Evolutionary conservation across 2,329 filamentous ascomycete genomes (phyloP).

Genomic region (Neofusicoccum umdonicola): DNA sequence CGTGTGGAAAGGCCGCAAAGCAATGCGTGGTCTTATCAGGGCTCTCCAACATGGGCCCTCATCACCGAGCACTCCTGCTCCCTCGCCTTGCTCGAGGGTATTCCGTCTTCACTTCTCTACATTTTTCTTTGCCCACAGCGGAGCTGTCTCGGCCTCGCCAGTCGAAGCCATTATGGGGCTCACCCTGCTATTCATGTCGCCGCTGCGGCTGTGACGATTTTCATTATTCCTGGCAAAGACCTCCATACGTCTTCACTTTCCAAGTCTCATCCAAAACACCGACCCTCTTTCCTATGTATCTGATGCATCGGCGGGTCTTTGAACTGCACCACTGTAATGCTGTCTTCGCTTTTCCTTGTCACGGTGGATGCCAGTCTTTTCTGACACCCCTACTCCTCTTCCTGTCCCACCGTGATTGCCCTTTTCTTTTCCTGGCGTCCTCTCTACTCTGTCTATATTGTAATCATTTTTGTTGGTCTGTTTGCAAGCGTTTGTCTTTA

Average conservation of each 20-base stretch:
- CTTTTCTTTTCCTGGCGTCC: not conserved
- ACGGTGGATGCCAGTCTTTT: not conserved
- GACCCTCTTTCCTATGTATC: not conserved
- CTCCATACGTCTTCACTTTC: not conserved
- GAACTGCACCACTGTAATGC: not conserved
- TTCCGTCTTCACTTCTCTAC: not conserved
- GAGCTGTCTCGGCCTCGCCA: not conserved
- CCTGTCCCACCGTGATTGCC: not conserved
- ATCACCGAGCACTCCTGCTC: not conserved
- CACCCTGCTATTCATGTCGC: not conserved
- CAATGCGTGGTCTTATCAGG: not conserved
- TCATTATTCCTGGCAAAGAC: not conserved
- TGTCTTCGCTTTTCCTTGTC: not conserved
- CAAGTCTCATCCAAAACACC: not conserved
- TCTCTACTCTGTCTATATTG: conserved; percentile 9
- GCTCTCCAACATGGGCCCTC: not conserved
- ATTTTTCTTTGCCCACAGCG: not conserved
- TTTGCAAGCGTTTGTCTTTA: not conserved
- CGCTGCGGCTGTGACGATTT: not conserved
- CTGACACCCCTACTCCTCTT: too few relatives aligned
- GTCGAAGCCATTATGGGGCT: not conserved
- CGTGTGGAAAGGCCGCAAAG: not conserved
- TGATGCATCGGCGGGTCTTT: not conserved
- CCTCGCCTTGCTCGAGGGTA: not conserved
- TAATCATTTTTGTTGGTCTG: not conserved